Base-by-base conservation (phyloP, 371 early-diverging fungal species). In the Saksenaea vasiformis region DNA sequence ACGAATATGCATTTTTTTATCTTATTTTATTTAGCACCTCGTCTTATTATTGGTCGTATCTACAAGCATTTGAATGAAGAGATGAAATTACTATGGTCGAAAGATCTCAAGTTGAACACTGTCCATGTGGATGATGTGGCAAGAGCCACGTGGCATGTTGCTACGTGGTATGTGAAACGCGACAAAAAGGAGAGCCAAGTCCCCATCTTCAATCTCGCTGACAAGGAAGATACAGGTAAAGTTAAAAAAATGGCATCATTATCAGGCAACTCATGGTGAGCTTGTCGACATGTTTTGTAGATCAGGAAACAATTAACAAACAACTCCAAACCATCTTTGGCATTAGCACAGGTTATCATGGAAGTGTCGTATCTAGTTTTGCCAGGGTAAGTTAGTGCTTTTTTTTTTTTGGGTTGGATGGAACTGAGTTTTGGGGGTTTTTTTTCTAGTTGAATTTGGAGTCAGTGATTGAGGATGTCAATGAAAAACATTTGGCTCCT, bases 61-160 rank as follows among this genome's bases (percentile, higher is more conserved):
- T 95, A 95, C 74, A 77, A 91, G 61, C 85, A 90, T 24, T 69
- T 90, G 19, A 78, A 86, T 36, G 91, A 92, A 66, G 90, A 92
- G 69, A 95, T 98, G 96, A 92, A 92, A 51, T 79, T 94, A 19
- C 79, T 96, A 51, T 96, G 97, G 96, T 91, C 91, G 13, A 91
- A 91, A 59, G 94, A 93, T 61, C 75, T 95, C 47, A 90, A 88
- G 69, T 82, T 96, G 65, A 95, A 94, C 73, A 96, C 97, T 0
- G 95, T 98, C 7, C 98, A 98, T 78, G 96, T 94, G 1, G 36
- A 71, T 1, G 98, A 98, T 72, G 94, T 95, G 3, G 87, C 83
- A 0, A 80, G 89, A 4, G 95, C 95, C 2, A 80, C 91, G 41
- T 89, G 93, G 88, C 84, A 86, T 39, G 74, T 88, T 56, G 85